A percentile compares a stretch with the other conserved stretches of the same genome.
Evolutionary conservation across 805 yeast species (phyloP).

Genomic region (Candida boleticola): DNA sequence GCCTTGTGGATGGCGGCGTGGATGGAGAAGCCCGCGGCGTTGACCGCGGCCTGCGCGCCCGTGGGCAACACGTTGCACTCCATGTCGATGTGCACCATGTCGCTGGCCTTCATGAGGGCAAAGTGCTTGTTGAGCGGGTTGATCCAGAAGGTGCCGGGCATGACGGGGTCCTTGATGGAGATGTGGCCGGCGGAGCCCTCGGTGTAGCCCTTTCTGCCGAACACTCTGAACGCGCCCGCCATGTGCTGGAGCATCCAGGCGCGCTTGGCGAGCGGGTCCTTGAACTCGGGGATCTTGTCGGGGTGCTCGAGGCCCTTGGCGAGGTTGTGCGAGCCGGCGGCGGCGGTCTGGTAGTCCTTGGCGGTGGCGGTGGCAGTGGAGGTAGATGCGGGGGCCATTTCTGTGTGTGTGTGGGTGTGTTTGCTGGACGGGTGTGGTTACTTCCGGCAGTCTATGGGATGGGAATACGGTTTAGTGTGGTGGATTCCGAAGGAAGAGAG

Average conservation of each 20-base stretch:
- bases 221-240: slow-evolving; percentile 83
- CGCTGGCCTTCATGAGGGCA: slow-evolving; percentile 35
- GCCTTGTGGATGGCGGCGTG: slow-evolving; percentile 39
- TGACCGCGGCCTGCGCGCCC: slow-evolving; percentile 37
- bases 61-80: slow-evolving; percentile 37
- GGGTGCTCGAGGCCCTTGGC: slow-evolving; percentile 54
- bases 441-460: no score
- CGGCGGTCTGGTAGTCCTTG: slow-evolving; percentile 40
- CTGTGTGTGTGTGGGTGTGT: not conserved
- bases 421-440: not conserved
- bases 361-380: slow-evolving; percentile 18
- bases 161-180: slow-evolving; percentile 79
- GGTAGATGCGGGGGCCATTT: not conserved
- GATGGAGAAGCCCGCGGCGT: slow-evolving; percentile 42
- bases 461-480: not conserved
- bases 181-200: slow-evolving; percentile 88
- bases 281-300: slow-evolving; percentile 50
- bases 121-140: slow-evolving; percentile 85
- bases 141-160: slow-evolving; percentile 82
- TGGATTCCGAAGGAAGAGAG: no score
- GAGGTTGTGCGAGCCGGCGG: slow-evolving; percentile 60
- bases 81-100: slow-evolving; percentile 39
- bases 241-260: slow-evolving; percentile 64
- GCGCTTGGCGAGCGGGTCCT: slow-evolving; percentile 47
- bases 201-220: slow-evolving; percentile 72